phyloP scores from a whole-genome alignment of 257 asterid species.

The Anisodus acutangulus region DNA sequence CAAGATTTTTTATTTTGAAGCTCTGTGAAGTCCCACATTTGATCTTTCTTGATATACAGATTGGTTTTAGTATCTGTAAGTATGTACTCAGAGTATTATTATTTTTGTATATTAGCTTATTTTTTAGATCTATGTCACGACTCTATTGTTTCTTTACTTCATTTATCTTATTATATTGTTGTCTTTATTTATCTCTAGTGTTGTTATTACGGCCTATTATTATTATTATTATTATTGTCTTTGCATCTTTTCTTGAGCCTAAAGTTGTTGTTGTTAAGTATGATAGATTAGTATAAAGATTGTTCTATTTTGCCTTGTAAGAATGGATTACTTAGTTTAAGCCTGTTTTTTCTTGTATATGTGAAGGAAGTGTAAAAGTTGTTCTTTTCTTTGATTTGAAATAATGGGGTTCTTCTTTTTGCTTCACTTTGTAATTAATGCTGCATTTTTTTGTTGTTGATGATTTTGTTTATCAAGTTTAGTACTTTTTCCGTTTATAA shows the following conservation, averaged over 20 bases:
- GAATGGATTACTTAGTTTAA: neutral
- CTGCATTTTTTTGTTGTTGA: neutral
- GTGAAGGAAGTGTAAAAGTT: constrained; percentile 31
- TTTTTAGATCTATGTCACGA: too few species aligned
- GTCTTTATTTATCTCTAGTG: too few species aligned
- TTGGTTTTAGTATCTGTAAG: constrained; percentile 24
- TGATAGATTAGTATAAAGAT: neutral
- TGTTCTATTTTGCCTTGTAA: neutral
- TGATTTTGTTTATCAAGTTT: neutral
- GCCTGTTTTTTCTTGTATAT: neutral
- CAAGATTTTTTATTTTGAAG: constrained; percentile 39
- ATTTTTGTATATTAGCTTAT: too few species aligned
- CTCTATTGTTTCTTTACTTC: too few species aligned
- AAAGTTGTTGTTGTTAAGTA: too few species aligned
- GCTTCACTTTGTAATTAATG: constrained; percentile 27
- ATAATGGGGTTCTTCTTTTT: constrained; percentile 32
- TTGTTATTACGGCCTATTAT: too few species aligned
- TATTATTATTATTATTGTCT: too few species aligned
- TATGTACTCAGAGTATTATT: neutral
- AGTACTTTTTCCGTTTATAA: neutral
- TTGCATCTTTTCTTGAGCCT: too few species aligned
- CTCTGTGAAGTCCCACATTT: constrained; percentile 36
- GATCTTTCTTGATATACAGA: neutral
- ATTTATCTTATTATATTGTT: too few species aligned
- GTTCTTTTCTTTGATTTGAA: constrained; percentile 23